Evolutionary conservation across 768 basidiomycete species (phyloP).

Genomic region (Kwoniella heveanensis): DNA sequence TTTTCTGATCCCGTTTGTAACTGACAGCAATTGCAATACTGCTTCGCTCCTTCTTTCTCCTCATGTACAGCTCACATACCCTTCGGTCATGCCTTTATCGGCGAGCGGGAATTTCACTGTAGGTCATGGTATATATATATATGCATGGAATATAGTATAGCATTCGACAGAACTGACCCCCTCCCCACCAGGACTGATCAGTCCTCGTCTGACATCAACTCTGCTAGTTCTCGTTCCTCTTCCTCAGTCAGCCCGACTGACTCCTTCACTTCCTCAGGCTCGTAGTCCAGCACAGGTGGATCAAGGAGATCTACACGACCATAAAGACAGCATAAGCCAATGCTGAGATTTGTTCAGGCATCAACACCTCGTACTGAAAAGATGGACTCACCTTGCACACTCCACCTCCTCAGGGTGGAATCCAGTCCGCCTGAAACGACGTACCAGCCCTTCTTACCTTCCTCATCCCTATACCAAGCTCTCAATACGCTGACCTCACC

Average conservation of each 20-base stretch:
- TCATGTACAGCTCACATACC: neutral
- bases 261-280: slow-evolving; percentile 50
- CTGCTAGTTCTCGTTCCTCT: slow-evolving; percentile 84
- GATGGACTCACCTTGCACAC: slow-evolving; percentile 63
- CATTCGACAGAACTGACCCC: neutral
- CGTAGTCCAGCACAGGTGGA: slow-evolving; percentile 45
- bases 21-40: too few relatives aligned
- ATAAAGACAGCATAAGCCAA: neutral
- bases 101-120: too few relatives aligned
- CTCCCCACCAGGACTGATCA: too few relatives aligned
- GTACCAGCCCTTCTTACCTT: slow-evolving; percentile 70
- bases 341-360: too few relatives aligned
- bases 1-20: neutral
- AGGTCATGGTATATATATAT: neutral
- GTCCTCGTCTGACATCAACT: slow-evolving; percentile 63
- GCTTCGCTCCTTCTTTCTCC: too few relatives aligned
- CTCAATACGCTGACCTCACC: slow-evolving; percentile 79
- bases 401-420: slow-evolving; percentile 84
- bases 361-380: neutral
- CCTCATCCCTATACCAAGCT: slow-evolving; percentile 66
- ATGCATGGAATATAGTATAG: neutral
- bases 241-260: slow-evolving; percentile 70
- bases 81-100: too few relatives aligned
- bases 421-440: slow-evolving; percentile 82
- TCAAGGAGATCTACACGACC: slow-evolving; percentile 29